Percentiles rank a stretch among this genome's conserved stretches.
These are phyloP conservation scores for Halenospora varia DNA, from an alignment of 495 filamentous ascomycete species.

Conservation along the genomic window DNA sequence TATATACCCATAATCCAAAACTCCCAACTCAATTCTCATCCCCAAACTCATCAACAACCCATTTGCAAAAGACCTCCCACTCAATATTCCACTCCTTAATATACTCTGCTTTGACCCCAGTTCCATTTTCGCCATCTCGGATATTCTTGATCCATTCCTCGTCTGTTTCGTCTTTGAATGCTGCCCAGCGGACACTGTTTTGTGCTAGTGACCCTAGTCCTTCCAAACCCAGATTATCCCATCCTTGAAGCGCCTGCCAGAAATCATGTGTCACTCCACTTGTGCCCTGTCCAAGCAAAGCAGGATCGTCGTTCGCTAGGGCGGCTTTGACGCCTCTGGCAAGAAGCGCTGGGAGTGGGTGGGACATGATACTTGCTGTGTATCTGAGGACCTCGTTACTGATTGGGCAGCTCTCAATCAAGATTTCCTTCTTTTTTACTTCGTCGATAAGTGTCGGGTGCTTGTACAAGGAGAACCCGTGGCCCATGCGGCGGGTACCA, in stretches of 20 bases:
- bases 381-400: conserved; percentile 80
- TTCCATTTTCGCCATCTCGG: conserved; percentile 63
- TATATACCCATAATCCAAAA: too few species aligned
- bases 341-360: conserved; percentile 78
- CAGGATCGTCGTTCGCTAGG: conserved; percentile 82
- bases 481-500: conserved; percentile 80
- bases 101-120: conserved; percentile 61
- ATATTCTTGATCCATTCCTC: conserved; percentile 68
- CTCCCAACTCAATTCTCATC: conserved; percentile 32
- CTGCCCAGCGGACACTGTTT: conserved; percentile 85
- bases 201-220: conserved; percentile 81
- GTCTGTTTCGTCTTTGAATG: conserved; percentile 68
- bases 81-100: conserved; percentile 70
- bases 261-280: conserved; percentile 81
- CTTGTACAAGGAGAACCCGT: conserved; percentile 82
- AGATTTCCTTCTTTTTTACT: conserved; percentile 77
- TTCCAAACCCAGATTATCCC: conserved; percentile 72
- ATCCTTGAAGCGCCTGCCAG: conserved; percentile 67
- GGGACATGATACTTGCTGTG: conserved; percentile 65
- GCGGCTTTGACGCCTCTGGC: conserved; percentile 73
- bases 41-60: conserved; percentile 78
- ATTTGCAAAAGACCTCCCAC: conserved; percentile 87
- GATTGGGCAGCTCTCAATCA: conserved; percentile 82
- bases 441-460: conserved; percentile 84
- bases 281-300: conserved; percentile 67